These are phyloP conservation scores for bread wheat (Triticum aestivum) DNA, from an alignment of 176 grass and related monocot species.

Conservation along the genomic window DNA sequence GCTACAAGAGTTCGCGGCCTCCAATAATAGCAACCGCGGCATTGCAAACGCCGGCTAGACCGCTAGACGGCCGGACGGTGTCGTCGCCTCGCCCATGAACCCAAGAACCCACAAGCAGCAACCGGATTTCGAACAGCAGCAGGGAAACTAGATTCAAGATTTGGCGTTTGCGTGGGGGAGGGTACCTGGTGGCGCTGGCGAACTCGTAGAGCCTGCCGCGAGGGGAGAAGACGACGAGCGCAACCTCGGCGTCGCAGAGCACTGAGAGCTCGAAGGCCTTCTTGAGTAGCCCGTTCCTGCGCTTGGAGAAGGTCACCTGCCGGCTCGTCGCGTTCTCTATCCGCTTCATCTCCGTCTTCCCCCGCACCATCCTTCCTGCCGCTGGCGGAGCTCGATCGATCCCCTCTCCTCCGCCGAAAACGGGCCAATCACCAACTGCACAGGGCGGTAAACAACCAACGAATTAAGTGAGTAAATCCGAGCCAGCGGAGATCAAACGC, in stretches of 20 bases:
- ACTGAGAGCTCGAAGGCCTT: conserved; percentile 97
- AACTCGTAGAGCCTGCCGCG: conserved; percentile 91
- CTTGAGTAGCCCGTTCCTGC: conserved; percentile 84
- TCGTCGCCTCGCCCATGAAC: neutral
- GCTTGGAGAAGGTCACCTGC: conserved; percentile 96
- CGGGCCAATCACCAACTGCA: neutral
- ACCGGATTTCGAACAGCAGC: neutral
- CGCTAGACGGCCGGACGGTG: neutral
- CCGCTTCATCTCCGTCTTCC: conserved; percentile 61
- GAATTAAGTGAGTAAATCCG: neutral
- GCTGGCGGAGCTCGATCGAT: neutral
- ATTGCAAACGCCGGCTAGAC: neutral
- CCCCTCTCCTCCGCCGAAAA: neutral
- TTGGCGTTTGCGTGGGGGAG: neutral
- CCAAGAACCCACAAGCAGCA: neutral
- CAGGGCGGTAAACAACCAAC: neutral
- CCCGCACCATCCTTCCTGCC: conserved; percentile 41
- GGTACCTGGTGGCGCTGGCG: conserved; percentile 50
- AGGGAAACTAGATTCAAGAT: neutral
- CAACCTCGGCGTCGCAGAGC: conserved; percentile 94
- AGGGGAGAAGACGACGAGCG: conserved; percentile 83
- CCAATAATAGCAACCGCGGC: conserved; percentile 22
- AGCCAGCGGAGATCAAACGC: neutral
- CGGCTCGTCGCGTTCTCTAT: conserved; percentile 69
- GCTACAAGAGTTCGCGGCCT: conserved; percentile 35